Conservation (phyloP, 164 flowering plant species). For the Aristolochia californica region DNA sequence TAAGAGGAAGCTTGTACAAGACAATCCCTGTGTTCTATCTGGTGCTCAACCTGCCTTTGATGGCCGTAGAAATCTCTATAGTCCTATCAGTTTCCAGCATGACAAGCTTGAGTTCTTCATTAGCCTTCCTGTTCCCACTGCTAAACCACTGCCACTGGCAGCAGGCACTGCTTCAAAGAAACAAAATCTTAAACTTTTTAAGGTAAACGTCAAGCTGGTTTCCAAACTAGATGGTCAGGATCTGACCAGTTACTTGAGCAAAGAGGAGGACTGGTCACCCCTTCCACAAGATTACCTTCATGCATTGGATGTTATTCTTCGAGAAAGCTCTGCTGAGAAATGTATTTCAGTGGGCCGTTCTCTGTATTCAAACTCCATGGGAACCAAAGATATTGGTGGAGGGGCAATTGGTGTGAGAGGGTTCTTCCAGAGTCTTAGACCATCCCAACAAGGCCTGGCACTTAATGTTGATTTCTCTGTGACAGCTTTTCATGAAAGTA, state of each 20-base stretch:
- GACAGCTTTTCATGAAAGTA: slow-evolving; percentile 90
- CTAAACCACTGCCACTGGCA: slow-evolving; percentile 15
- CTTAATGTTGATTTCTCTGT: slow-evolving; percentile 86
- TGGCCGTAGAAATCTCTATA: slow-evolving; percentile 73
- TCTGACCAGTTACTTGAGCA: slow-evolving; percentile 43
- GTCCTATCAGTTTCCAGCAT: slow-evolving; percentile 55
- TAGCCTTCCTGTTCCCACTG: slow-evolving; percentile 50
- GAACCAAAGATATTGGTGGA: slow-evolving; percentile 66
- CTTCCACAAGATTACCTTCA: slow-evolving; percentile 92
- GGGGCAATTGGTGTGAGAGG: slow-evolving; percentile 88
- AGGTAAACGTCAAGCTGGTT: slow-evolving; percentile 56
- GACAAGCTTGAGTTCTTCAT: slow-evolving; percentile 63
- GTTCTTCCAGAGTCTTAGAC: slow-evolving; percentile 87
- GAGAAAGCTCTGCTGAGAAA: slow-evolving; percentile 63
- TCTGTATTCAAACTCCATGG: slow-evolving; percentile 69
- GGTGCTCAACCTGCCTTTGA: slow-evolving; percentile 72
- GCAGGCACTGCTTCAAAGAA: slow-evolving; percentile 20
- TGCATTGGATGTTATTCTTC: slow-evolving; percentile 75
- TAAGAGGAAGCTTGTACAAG: slow-evolving; percentile 59
- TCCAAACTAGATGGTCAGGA: slow-evolving; percentile 61
- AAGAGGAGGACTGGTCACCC: slow-evolving; percentile 44
- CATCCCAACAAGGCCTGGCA: slow-evolving; percentile 90
- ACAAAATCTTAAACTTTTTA: slow-evolving; percentile 41
- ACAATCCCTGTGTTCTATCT: slow-evolving; percentile 37
- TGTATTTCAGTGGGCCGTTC: slow-evolving; percentile 69